Evolutionary conservation across 1,284 basidiomycete genomes (phyloP).

Genomic region (Cryptococcus neoformans): DNA sequence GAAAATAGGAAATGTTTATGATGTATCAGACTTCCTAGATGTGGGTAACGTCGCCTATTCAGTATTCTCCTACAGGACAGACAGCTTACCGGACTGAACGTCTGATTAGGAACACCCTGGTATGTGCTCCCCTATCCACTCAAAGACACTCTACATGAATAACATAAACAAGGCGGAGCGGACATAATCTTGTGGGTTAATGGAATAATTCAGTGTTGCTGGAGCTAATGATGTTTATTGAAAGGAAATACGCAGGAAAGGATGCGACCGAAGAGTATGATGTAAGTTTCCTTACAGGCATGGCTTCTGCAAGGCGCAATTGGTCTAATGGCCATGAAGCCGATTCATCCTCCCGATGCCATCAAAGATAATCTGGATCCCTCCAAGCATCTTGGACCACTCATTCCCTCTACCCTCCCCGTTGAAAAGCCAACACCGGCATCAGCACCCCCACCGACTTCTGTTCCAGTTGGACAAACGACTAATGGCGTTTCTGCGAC

Average conservation of each 20-base stretch:
- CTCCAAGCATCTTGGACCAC: conserved; percentile 56
- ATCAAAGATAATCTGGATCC: conserved; percentile 75
- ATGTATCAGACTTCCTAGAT: conserved; percentile 69
- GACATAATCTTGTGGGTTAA: conserved; percentile 56
- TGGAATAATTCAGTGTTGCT: background rate
- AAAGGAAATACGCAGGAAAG: conserved; percentile 65
- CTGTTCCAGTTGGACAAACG: conserved; percentile 53
- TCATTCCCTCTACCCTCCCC: conserved; percentile 59
- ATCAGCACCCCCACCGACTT: conserved; percentile 22
- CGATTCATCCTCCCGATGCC: conserved; percentile 83
- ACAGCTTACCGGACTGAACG: background rate
- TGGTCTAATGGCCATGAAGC: conserved; percentile 57
- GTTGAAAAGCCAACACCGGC: conserved; percentile 16
- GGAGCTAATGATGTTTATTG: background rate
- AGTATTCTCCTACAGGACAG: background rate
- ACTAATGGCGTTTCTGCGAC: conserved; percentile 14
- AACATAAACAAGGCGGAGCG: conserved; percentile 54
- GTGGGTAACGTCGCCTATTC: conserved; percentile 51
- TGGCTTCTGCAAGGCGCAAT: conserved; percentile 85
- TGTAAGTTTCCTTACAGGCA: conserved; percentile 47
- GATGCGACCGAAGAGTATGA: conserved; percentile 79
- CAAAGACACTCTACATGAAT: no score
- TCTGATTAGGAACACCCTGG: conserved; percentile 60
- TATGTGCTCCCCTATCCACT: conserved; percentile 31
- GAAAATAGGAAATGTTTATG: conserved; percentile 61